phyloP scores from a whole-genome alignment of 257 asterid genomes.

The Rauvolfia tetraphylla region DNA sequence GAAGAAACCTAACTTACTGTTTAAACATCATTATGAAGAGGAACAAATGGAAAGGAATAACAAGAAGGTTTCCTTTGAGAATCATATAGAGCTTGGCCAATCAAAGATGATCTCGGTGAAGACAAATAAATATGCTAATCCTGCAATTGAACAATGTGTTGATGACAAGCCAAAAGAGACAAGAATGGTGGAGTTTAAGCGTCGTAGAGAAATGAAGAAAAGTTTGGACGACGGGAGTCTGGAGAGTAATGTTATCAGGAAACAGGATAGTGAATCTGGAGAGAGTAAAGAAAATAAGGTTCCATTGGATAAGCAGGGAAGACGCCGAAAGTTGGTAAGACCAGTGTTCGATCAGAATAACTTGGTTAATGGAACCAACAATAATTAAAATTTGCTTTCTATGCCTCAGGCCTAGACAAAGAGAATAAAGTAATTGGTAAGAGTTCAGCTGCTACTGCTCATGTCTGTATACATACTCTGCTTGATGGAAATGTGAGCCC shows the following conservation, averaged over 20 bases:
- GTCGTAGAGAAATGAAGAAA: conserved; percentile 49
- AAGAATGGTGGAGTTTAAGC: conserved; percentile 57
- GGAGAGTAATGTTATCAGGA: conserved; percentile 1
- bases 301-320: conserved; percentile 26
- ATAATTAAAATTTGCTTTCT: conserved; percentile 18
- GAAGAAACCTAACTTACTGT: conserved; percentile 24
- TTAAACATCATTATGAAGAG: conserved; percentile 16
- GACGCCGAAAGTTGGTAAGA: conserved; percentile 58
- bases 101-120: conserved; percentile 11
- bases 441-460: neutral
- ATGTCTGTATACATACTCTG: neutral
- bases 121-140: conserved; percentile 23
- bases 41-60: conserved; percentile 22
- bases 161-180: conserved; percentile 47
- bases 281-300: conserved; percentile 23
- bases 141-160: conserved; percentile 21
- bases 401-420: conserved; percentile 18
- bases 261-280: conserved; percentile 13
- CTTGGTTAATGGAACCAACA: conserved; percentile 11
- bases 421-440: conserved; percentile 7
- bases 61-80: conserved; percentile 22
- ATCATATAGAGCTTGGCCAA: conserved; percentile 14
- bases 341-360: conserved; percentile 41
- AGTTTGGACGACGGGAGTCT: conserved; percentile 19
- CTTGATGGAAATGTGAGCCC: neutral